phyloP scores from a whole-genome alignment of 768 basidiomycete genomes.

The Cubamyces sp. region DNA sequence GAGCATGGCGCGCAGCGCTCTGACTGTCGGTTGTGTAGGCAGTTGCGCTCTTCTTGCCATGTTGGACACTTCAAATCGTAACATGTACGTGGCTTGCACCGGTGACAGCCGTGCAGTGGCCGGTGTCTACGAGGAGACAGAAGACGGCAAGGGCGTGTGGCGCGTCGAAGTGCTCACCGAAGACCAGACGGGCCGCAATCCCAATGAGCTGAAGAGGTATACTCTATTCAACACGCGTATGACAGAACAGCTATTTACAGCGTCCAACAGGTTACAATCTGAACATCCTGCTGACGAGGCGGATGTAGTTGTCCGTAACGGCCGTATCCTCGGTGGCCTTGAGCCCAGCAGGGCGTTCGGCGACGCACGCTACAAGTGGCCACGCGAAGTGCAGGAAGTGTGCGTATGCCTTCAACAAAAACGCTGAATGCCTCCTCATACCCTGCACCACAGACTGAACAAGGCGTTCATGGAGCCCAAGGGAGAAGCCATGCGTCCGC shows the following conservation, averaged over 20 bases:
- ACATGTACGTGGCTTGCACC: constrained; percentile 88
- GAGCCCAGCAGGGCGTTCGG: constrained; percentile 89
- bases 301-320: constrained; percentile 71
- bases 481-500: constrained; percentile 57
- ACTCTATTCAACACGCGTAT: constrained; percentile 21
- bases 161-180: constrained; percentile 92
- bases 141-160: constrained; percentile 76
- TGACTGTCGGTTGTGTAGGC: constrained; percentile 46
- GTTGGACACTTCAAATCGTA: constrained; percentile 80
- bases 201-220: constrained; percentile 81
- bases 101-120: constrained; percentile 97
- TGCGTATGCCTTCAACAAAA: constrained; percentile 39
- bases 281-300: constrained; percentile 84
- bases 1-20: background rate
- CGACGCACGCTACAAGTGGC: constrained; percentile 91
- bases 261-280: constrained; percentile 60
- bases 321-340: constrained; percentile 85
- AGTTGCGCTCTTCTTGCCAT: constrained; percentile 91
- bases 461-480: constrained; percentile 71
- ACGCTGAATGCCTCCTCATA: background rate
- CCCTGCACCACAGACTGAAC: constrained; percentile 47
- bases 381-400: constrained; percentile 71
- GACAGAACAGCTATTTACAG: background rate
- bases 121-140: constrained; percentile 80
- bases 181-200: constrained; percentile 95